phyloP scores from a whole-genome alignment of 2,329 filamentous ascomycete species.

The Alternaria brassicae region DNA sequence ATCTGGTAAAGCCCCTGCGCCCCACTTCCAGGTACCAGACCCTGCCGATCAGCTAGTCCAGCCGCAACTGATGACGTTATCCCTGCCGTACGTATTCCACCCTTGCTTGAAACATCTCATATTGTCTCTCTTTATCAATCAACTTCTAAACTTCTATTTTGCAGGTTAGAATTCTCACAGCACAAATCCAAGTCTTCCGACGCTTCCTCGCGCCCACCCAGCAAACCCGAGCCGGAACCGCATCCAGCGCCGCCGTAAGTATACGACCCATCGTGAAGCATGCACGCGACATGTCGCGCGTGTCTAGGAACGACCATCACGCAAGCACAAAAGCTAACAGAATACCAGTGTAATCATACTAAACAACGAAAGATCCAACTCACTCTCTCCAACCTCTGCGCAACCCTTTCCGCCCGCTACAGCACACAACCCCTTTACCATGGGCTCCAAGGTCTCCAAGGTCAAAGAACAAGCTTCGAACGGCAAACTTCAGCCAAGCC shows the following conservation, averaged over 20 bases:
- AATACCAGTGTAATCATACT: constrained; percentile 29
- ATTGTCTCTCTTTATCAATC: constrained; percentile 8
- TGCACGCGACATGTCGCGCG: not conserved
- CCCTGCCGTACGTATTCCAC: constrained; percentile 27
- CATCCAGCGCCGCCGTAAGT: constrained; percentile 29
- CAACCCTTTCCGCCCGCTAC: not conserved
- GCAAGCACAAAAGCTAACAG: not conserved
- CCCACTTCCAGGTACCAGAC: constrained; percentile 31
- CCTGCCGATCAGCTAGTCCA: constrained; percentile 21
- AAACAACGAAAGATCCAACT: constrained; percentile 8
- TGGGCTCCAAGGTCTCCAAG: constrained; percentile 44
- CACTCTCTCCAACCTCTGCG: not conserved
- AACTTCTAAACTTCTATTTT: not conserved
- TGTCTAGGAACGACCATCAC: not conserved
- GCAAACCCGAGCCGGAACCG: constrained; percentile 20
- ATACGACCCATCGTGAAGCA: not conserved
- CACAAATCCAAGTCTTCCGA: not conserved
- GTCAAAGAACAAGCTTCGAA: constrained; percentile 18
- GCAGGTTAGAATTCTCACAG: constrained; percentile 5
- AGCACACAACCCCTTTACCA: constrained; percentile 11
- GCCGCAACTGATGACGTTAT: constrained; percentile 35
- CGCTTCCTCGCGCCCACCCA: not conserved
- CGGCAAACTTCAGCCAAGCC: constrained; percentile 37
- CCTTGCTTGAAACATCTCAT: constrained; percentile 17
- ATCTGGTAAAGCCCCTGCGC: constrained; percentile 24